phyloP scores from a whole-genome alignment of 345 rosid genomes.

The Moringa oleifera region DNA sequence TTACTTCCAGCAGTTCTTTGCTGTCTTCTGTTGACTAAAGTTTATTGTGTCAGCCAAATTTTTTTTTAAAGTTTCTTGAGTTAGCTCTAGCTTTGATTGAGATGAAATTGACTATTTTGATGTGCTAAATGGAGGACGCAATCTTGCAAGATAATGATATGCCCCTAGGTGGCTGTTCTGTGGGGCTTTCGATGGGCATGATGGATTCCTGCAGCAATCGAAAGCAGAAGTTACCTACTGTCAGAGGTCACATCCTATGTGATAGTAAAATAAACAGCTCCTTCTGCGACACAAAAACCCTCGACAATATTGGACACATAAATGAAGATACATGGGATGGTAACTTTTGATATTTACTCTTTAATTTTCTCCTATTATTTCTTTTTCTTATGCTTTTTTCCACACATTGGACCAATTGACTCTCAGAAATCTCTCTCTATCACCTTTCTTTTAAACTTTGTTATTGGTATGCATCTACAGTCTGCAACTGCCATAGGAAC shows the following conservation, averaged over 20 bases:
- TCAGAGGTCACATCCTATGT: slow-evolving; percentile 17
- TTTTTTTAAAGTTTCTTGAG: not conserved
- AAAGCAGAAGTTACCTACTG: slow-evolving; percentile 15
- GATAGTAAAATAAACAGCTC: slow-evolving; percentile 18
- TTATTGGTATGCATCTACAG: slow-evolving; percentile 7
- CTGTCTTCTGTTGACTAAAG: no score
- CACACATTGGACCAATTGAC: slow-evolving; percentile 9
- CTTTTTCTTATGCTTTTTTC: slow-evolving; percentile 1
- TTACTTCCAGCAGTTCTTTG: not conserved
- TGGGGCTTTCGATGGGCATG: slow-evolving; percentile 26
- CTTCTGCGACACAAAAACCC: slow-evolving; percentile 11
- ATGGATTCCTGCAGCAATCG: slow-evolving; percentile 18
- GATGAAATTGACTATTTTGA: not conserved
- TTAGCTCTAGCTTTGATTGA: slow-evolving; percentile 10
- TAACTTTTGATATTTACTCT: slow-evolving; percentile 8
- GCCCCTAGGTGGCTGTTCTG: slow-evolving; percentile 26
- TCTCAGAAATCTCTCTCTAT: slow-evolving; percentile 12
- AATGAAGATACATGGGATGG: slow-evolving; percentile 32
- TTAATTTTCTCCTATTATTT: slow-evolving; percentile 1
- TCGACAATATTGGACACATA: slow-evolving; percentile 8
- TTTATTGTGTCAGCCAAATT: not conserved
- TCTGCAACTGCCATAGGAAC: slow-evolving; percentile 2
- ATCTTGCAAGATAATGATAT: slow-evolving; percentile 37
- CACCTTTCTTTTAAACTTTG: slow-evolving; percentile 1
- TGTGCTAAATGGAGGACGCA: slow-evolving; percentile 38